Evolutionary conservation across 2,329 filamentous ascomycete genomes (phyloP), one percentile per base, ranked within the genome.

Genomic region (Alternaria incomplexa): DNA sequence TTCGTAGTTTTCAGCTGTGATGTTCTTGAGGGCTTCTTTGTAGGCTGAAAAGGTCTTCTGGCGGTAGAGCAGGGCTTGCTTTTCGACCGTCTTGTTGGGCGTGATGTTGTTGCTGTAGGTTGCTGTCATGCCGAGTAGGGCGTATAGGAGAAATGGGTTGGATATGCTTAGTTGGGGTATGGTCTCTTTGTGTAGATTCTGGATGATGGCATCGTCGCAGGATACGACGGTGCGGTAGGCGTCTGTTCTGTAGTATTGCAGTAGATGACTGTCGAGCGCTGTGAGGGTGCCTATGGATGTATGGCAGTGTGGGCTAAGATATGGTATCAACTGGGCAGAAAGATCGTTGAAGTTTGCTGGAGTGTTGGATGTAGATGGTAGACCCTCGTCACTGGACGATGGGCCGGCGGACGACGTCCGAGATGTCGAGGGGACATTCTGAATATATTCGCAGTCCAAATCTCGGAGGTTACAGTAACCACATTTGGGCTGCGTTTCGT

Each of bases 1-100:
- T 58, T 79, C 74, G 62, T 79, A 79, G 55, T 76, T 78, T 0
- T 76, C 71, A 4, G 64, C 56, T 1, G 75, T 77, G 60, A 79
- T 77, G 44, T 71, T 70, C 30, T 71, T 48, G 4, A 79, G 63
- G 9, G 70, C 68, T 50, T 70, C 66, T 58, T 63, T 74, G 61
- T 77, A 78, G 15, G 63, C 57, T 8, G 64, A 22, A 20, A 77
- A 70, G 1, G 74, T 71, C 46, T 71, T 75, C 45, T 76, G 72
- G 1, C 75, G 70, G 56, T 78, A 78, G 1, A 70, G 12, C 2
- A 73, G 44, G 5, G 70, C 66, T 11, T 66, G 55, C 1, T 68
- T 62, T 20, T 69, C 56, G 2, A 62, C 32, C 7, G 70, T 36
- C 9, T 65, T 61, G n/a, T 64, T 64, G 2, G 72, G 69, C 2